phyloP scores from a whole-genome alignment of 768 basidiomycete species.

The Rickenella mellea region DNA sequence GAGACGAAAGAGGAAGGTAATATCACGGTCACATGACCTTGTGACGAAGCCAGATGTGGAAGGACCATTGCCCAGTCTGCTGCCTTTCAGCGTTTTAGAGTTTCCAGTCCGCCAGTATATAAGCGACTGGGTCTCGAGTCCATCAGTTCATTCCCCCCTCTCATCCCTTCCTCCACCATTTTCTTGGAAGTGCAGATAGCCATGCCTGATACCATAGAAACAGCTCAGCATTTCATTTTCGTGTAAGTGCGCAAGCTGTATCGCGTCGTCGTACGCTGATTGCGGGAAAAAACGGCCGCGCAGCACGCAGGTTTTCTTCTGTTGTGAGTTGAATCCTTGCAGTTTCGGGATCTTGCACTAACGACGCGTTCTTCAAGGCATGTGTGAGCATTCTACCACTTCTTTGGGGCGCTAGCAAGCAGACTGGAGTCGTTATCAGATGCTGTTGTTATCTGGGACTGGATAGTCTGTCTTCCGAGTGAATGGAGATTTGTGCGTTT shows the following conservation, averaged over 20 bases:
- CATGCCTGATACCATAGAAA: conserved; percentile 40
- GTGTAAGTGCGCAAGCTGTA: conserved; percentile 29
- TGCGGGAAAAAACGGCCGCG: neutral
- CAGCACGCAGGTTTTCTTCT: conserved; percentile 71
- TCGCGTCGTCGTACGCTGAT: neutral
- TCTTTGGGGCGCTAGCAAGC: neutral
- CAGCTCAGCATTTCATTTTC: conserved; percentile 70
- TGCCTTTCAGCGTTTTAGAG: too few species aligned
- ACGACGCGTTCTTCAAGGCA: conserved; percentile 24
- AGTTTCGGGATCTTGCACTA: conserved; percentile 12
- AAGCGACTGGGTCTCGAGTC: too few species aligned
- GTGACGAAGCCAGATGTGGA: too few species aligned
- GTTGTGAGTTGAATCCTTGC: conserved; percentile 46
- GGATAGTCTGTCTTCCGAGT: conserved; percentile 68
- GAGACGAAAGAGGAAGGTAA: too few species aligned
- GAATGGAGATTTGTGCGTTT: conserved; percentile 68
- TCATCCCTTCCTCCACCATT: too few species aligned
- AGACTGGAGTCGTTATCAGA: conserved; percentile 29
- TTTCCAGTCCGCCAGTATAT: too few species aligned
- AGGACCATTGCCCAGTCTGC: too few species aligned
- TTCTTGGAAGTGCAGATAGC: too few species aligned
- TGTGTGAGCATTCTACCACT: conserved; percentile 41
- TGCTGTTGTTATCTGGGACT: conserved; percentile 79
- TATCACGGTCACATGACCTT: too few species aligned
- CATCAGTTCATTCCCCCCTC: too few species aligned